Evolutionary conservation across 202 grass and related monocot species (phyloP).

Genomic region (Alloteropsis angusta): DNA sequence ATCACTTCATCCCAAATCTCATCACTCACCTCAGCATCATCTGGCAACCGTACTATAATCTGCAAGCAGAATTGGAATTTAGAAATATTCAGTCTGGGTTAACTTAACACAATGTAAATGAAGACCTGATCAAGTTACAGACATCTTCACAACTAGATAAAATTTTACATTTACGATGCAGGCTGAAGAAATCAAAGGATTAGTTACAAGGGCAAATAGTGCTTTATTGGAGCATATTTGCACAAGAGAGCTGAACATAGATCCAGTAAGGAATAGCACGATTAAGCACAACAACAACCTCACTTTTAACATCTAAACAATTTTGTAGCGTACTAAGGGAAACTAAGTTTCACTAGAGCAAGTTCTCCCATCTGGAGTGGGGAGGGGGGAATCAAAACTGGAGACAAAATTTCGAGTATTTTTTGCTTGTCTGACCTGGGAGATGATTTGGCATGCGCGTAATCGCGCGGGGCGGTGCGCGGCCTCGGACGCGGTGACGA

Average conservation of each 20-base stretch:
- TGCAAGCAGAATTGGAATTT: conserved; percentile 20
- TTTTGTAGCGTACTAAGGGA: not conserved
- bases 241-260: not conserved
- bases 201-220: not conserved
- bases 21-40: conserved; percentile 74
- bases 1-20: conserved; percentile 87
- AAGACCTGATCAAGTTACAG: not conserved
- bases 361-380: not conserved
- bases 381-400: not conserved
- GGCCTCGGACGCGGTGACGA: conserved; percentile 39
- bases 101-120: not conserved
- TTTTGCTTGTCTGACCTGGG: conserved; percentile 36
- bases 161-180: not conserved
- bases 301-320: not conserved
- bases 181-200: not conserved
- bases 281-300: not conserved
- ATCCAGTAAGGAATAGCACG: not conserved
- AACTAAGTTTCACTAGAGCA: not conserved
- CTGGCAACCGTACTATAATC: conserved; percentile 77
- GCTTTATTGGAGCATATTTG: not conserved
- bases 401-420: not conserved
- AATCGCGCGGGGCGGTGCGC: conserved; percentile 51
- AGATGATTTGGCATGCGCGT: conserved; percentile 74
- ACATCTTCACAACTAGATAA: not conserved
- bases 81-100: not conserved